Evolutionary conservation across 352 stramenopile species (phyloP).

Genomic region (Poterioochromonas sp.): DNA sequence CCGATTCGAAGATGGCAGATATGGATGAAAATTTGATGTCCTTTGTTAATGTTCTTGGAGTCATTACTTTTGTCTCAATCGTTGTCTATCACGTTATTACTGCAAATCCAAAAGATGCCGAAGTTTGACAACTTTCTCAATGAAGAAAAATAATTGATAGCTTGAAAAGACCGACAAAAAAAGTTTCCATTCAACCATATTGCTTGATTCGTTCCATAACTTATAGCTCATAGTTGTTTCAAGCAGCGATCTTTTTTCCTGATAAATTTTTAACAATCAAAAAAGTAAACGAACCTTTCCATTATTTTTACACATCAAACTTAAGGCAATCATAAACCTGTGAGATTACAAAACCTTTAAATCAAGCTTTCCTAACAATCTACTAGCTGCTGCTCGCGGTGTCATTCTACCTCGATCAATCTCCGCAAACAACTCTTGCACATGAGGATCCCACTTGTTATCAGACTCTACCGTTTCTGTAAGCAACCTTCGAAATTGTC

Average conservation of each 20-base stretch:
- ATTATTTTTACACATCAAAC: no score
- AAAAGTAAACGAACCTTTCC: no score
- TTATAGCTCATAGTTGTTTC: no score
- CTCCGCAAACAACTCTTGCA: neutral
- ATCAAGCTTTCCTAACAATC: neutral
- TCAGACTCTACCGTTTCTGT: neutral
- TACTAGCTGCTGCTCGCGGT: neutral
- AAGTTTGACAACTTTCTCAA: neutral
- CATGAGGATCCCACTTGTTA: no score
- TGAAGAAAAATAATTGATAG: neutral
- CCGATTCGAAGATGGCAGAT: neutral
- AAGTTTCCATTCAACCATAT: no score
- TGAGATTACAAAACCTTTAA: no score
- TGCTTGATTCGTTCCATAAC: no score
- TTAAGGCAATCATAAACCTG: no score
- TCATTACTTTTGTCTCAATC: conserved; percentile 28
- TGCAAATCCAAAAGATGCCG: conserved; percentile 12
- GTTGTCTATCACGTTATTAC: conserved; percentile 33
- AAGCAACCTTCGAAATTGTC: neutral
- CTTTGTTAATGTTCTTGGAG: conserved; percentile 30
- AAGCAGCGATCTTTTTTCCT: no score
- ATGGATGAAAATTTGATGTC: conserved; percentile 33
- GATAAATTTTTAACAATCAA: no score
- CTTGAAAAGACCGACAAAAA: no score
- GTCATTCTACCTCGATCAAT: neutral